Percentiles rank a stretch among this genome's conserved stretches.
Conservation (phyloP, 495 filamentous ascomycete species). For the Penicillium canariense region DNA sequence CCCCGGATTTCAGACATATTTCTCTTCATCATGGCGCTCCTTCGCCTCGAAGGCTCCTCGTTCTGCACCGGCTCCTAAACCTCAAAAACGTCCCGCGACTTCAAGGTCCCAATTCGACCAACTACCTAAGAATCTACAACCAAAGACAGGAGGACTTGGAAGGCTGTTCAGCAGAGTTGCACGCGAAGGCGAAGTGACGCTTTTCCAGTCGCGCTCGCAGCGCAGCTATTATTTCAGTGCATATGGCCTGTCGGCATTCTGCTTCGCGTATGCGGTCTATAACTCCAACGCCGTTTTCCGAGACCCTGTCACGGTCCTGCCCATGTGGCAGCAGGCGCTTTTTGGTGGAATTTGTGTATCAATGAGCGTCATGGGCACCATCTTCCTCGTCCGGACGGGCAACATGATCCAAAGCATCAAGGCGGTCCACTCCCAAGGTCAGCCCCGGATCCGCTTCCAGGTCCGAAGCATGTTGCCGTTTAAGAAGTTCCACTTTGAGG, state of each 20-base stretch:
- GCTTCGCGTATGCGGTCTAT: constrained; percentile 54
- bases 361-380: constrained; percentile 45
- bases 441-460: constrained; percentile 33
- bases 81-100: constrained; percentile 7
- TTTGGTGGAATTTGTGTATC: constrained; percentile 42
- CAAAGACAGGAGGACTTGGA: constrained; percentile 25
- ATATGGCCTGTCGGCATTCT: constrained; percentile 55
- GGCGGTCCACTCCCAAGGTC: constrained; percentile 32
- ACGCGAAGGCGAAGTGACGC: constrained; percentile 38
- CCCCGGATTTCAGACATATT: constrained; percentile 8
- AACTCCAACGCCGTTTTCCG: constrained; percentile 48
- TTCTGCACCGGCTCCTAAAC: constrained; percentile 20
- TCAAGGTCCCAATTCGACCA: constrained; percentile 12
- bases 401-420: constrained; percentile 36
- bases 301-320: constrained; percentile 32
- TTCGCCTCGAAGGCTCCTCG: constrained; percentile 36
- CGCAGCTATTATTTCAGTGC: constrained; percentile 54
- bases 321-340: constrained; percentile 40
- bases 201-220: constrained; percentile 64
- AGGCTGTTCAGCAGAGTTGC: constrained; percentile 37
- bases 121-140: not conserved
- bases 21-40: constrained; percentile 28
- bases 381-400: constrained; percentile 38
- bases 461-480: constrained; percentile 46
- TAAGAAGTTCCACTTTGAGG: constrained; percentile 37